Evolutionary conservation across 495 filamentous ascomycete species (phyloP).

Genomic region (Tetracladium setigerum): DNA sequence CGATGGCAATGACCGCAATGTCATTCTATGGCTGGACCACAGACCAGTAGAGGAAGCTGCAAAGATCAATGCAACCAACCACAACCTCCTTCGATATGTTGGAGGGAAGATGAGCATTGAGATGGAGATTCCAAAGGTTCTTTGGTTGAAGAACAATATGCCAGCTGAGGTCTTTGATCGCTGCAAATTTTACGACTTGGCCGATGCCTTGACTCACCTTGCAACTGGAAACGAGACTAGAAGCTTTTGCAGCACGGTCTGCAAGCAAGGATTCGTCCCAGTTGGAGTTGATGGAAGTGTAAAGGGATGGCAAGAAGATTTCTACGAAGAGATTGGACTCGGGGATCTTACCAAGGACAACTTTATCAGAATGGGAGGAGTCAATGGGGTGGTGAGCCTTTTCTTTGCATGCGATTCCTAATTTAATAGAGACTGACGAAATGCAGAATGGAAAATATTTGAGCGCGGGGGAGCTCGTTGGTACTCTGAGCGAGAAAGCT

Average conservation of each 20-base stretch:
- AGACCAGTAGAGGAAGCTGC: slow-evolving; percentile 81
- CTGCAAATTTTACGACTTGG: slow-evolving; percentile 94
- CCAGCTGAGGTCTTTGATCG: slow-evolving; percentile 79
- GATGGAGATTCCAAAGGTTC: slow-evolving; percentile 97
- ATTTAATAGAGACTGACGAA: slow-evolving; percentile 17
- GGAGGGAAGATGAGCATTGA: slow-evolving; percentile 96
- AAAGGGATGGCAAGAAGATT: slow-evolving; percentile 97
- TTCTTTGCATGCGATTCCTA: slow-evolving; percentile 20
- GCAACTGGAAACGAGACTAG: slow-evolving; percentile 90
- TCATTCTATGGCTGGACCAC: slow-evolving; percentile 91
- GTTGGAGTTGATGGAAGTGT: slow-evolving; percentile 95
- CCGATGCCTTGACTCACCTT: slow-evolving; percentile 89
- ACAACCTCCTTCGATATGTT: slow-evolving; percentile 91
- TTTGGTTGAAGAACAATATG: slow-evolving; percentile 98
- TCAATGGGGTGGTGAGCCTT: slow-evolving; percentile 82
- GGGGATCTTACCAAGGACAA: slow-evolving; percentile 74
- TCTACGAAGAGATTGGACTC: slow-evolving; percentile 75
- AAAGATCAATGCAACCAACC: slow-evolving; percentile 84
- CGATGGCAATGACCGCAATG: slow-evolving; percentile 72
- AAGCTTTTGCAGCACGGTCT: slow-evolving; percentile 88
- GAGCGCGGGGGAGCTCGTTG: slow-evolving; percentile 85
- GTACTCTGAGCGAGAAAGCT: slow-evolving; percentile 75
- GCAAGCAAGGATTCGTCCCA: slow-evolving; percentile 93
- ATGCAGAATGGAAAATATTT: slow-evolving; percentile 79
- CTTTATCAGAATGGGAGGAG: slow-evolving; percentile 86